These are phyloP conservation scores for Talaromyces sp. DNA, from an alignment of 2,329 filamentous ascomycete genomes.

Conservation along the genomic window DNA sequence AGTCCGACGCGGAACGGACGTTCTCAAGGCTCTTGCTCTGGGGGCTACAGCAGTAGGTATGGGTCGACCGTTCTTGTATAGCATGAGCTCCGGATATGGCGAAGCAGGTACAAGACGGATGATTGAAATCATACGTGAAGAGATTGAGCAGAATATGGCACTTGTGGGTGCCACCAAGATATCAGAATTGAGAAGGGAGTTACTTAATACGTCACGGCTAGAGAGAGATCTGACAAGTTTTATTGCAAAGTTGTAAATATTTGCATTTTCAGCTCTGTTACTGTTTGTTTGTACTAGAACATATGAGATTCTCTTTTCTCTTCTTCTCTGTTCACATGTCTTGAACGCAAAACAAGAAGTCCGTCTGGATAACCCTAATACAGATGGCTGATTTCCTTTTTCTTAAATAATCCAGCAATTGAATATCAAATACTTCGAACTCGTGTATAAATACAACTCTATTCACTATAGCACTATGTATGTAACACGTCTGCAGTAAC, in stretches of 20 bases:
- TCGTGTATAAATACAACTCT: no score
- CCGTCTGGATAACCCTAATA: no score
- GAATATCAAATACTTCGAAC: no score
- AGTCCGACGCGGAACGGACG: conserved; percentile 59
- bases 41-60: conserved; percentile 61
- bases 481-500: no score
- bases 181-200: conserved; percentile 24
- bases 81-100: conserved; percentile 54
- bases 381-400: no score
- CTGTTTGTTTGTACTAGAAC: neutral
- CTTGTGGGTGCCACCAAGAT: conserved; percentile 27
- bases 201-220: conserved; percentile 29
- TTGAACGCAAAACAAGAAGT: no score
- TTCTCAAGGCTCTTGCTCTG: conserved; percentile 62
- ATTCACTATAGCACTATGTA: no score
- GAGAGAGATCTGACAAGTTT: conserved; percentile 28
- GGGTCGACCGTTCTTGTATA: conserved; percentile 57
- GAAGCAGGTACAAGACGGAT: conserved; percentile 50
- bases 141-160: conserved; percentile 34
- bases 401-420: no score
- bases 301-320: neutral
- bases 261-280: neutral
- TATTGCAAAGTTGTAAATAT: conserved; percentile 6
- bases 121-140: conserved; percentile 28
- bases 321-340: no score